phyloP scores from a whole-genome alignment of 116 monocot genomes.

The Zostera marina region DNA sequence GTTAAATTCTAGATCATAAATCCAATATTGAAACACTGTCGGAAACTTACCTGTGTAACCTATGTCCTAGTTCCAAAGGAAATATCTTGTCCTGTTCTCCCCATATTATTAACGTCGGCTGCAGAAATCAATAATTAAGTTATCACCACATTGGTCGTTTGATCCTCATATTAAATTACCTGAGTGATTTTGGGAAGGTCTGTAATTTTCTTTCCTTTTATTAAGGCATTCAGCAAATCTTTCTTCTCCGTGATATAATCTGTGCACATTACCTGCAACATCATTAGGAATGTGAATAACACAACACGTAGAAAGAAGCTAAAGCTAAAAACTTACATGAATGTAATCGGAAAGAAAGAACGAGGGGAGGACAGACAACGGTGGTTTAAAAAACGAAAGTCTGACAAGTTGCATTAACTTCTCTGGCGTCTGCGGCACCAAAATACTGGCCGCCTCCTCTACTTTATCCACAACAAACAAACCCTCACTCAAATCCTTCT shows the following conservation, averaged over 20 bases:
- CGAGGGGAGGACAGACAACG: neutral
- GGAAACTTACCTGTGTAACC: neutral
- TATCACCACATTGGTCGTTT: neutral
- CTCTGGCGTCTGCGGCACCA: neutral
- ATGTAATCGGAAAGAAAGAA: neutral
- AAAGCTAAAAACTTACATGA: neutral
- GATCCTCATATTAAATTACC: conserved; percentile 10
- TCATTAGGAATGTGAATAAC: neutral
- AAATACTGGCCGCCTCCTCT: neutral
- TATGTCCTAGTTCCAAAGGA: neutral
- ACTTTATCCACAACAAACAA: neutral
- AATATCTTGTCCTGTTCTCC: neutral
- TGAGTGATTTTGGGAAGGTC: conserved; percentile 84
- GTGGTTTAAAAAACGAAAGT: neutral
- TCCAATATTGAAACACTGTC: too few relatives aligned
- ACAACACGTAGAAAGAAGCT: neutral
- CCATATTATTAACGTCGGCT: neutral
- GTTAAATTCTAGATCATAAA: neutral
- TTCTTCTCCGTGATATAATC: conserved; percentile 73
- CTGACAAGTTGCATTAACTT: neutral
- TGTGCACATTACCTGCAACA: conserved; percentile 79
- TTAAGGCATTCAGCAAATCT: conserved; percentile 48
- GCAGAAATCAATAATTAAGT: neutral
- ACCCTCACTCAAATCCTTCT: neutral
- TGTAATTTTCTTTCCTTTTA: conserved; percentile 59